phyloP scores from a whole-genome alignment of 2,329 filamentous ascomycete species.

The Aspergillus oerlinghausenensis region DNA sequence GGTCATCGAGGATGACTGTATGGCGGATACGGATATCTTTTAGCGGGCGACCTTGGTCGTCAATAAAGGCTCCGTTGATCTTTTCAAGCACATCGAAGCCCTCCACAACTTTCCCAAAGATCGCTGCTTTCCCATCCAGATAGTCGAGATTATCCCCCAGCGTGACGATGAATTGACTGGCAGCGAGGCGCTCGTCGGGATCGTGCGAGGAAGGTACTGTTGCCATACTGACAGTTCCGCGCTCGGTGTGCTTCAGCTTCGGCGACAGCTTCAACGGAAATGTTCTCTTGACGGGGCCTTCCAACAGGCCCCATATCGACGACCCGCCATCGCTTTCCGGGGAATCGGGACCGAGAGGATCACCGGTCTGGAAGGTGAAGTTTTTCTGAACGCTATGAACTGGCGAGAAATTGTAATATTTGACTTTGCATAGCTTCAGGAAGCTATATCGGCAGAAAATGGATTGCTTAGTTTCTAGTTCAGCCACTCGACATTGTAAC shows the following conservation, averaged over 20 bases:
- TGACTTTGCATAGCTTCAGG: conserved; percentile 95
- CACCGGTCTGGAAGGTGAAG: conserved; percentile 95
- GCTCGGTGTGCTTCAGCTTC: conserved; percentile 82
- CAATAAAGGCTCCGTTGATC: conserved; percentile 84
- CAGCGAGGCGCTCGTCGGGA: conserved; percentile 75
- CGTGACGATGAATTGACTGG: conserved; percentile 90
- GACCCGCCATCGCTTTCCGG: conserved; percentile 84
- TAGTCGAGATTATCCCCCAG: conserved; percentile 85
- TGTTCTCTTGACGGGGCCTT: conserved; percentile 65
- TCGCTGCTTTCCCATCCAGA: conserved; percentile 86
- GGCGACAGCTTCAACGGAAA: conserved; percentile 82
- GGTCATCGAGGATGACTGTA: conserved; percentile 86
- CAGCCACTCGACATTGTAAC: conserved; percentile 45
- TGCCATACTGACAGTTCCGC: conserved; percentile 97
- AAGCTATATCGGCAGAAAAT: conserved; percentile 59
- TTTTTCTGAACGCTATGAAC: conserved; percentile 88
- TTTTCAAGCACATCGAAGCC: conserved; percentile 92
- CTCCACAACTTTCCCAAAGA: conserved; percentile 93
- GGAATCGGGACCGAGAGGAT: conserved; percentile 82
- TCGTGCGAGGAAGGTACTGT: conserved; percentile 72
- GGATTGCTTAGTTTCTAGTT: conserved; percentile 53
- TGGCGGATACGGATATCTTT: conserved; percentile 95
- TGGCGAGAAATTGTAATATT: conserved; percentile 98
- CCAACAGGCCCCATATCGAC: conserved; percentile 83
- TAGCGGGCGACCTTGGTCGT: conserved; percentile 78